Evolutionary conservation across 2,329 filamentous ascomycete species (phyloP).

Genomic region (Aspergillus udagawae): DNA sequence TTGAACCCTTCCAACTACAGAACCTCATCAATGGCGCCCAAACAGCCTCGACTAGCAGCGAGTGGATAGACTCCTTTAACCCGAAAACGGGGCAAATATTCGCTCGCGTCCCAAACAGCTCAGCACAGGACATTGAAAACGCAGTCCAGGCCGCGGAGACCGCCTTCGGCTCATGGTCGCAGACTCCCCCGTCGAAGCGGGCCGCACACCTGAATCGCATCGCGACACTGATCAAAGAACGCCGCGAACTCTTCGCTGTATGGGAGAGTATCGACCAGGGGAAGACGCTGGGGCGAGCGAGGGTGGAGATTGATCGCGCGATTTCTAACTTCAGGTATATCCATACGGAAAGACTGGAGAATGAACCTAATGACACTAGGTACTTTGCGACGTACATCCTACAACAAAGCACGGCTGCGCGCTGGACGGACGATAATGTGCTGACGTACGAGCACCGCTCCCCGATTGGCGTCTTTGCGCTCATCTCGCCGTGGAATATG

Average conservation of each 20-base stretch:
- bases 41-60: background rate
- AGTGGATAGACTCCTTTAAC: slow-evolving; percentile 3
- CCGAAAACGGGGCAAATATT: slow-evolving; percentile 8
- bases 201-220: slow-evolving; percentile 11
- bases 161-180: slow-evolving; percentile 13
- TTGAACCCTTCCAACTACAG: slow-evolving; percentile 6
- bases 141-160: slow-evolving; percentile 12
- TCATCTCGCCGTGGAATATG: slow-evolving; percentile 21
- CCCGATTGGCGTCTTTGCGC: slow-evolving; percentile 13
- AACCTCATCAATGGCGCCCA: slow-evolving; percentile 7
- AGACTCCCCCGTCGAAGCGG: slow-evolving; percentile 9
- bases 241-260: slow-evolving; percentile 11
- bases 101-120: slow-evolving; percentile 7
- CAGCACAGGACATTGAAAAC: slow-evolving; percentile 6
- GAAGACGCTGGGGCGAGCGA: slow-evolving; percentile 11
- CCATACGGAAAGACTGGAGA: too few relatives aligned
- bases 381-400: slow-evolving; percentile 11
- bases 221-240: slow-evolving; percentile 8
- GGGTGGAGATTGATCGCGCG: slow-evolving; percentile 15
- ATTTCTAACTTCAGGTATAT: slow-evolving; percentile 15
- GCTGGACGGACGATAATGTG: slow-evolving; percentile 7
- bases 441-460: slow-evolving; percentile 20
- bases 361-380: background rate
- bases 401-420: slow-evolving; percentile 5
- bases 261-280: slow-evolving; percentile 18